These are phyloP conservation scores for Globisporangium recalcitrans DNA, from an alignment of 352 stramenopile genomes.

Conservation along the genomic window DNA sequence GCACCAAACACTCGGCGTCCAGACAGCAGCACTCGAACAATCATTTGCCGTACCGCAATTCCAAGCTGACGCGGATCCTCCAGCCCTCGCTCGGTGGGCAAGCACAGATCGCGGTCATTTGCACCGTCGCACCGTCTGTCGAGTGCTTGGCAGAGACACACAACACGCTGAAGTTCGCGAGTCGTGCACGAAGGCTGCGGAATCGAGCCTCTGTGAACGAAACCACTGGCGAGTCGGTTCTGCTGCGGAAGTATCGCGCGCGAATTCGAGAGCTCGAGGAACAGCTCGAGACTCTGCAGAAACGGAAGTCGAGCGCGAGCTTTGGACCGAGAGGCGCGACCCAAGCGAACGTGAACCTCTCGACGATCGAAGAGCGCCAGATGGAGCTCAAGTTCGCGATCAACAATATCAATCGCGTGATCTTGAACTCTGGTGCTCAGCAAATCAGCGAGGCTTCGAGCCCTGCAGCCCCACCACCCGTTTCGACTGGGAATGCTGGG, in stretches of 20 bases:
- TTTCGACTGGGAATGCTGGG: conserved; percentile 25
- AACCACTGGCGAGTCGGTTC: conserved; percentile 51
- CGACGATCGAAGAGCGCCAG: conserved; percentile 48
- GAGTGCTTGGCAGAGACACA: conserved; percentile 92
- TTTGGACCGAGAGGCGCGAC: conserved; percentile 16
- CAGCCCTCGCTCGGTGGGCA: conserved; percentile 95
- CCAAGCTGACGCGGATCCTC: conserved; percentile 97
- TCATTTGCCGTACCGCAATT: conserved; percentile 97
- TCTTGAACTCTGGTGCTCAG: conserved; percentile 56
- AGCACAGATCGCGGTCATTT: conserved; percentile 96
- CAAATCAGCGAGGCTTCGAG: conserved; percentile 8
- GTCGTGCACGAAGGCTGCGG: conserved; percentile 89
- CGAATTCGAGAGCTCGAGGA: conserved; percentile 62
- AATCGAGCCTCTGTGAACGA: conserved; percentile 91
- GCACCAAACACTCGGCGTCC: conserved; percentile 16
- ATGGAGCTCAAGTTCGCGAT: conserved; percentile 75
- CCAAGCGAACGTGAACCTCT: conserved; percentile 18
- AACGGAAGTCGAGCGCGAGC: conserved; percentile 27
- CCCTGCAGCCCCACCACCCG: conserved; percentile 5
- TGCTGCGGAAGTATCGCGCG: conserved; percentile 63
- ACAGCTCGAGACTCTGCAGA: conserved; percentile 54
- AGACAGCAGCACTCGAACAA: conserved; percentile 13
- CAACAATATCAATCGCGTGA: conserved; percentile 77
- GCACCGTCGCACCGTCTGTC: conserved; percentile 92
- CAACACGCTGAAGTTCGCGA: conserved; percentile 96